phyloP scores from a whole-genome alignment of 2,329 filamentous ascomycete genomes.

The Aureobasidium sp. region DNA sequence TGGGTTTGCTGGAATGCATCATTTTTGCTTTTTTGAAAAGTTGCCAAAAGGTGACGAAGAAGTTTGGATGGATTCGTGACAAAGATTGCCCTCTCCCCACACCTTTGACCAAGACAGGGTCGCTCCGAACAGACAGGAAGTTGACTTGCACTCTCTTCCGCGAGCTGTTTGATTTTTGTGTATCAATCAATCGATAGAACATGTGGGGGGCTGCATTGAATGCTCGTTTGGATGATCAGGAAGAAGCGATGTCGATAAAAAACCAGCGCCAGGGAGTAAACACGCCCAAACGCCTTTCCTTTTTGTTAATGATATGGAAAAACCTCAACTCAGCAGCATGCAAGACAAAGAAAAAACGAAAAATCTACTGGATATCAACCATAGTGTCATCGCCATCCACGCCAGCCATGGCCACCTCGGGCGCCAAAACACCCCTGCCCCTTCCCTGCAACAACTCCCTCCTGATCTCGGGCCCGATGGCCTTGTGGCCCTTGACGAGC shows the following conservation, averaged over 20 bases:
- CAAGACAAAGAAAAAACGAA: background rate
- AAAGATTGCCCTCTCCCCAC: too few species aligned
- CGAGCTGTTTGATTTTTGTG: too few species aligned
- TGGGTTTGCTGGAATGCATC: background rate
- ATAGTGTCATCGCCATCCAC: conserved; percentile 79
- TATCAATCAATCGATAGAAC: too few species aligned
- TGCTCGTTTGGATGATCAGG: too few species aligned
- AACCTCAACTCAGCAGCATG: background rate
- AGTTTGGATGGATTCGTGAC: background rate
- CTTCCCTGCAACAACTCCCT: conserved; percentile 81
- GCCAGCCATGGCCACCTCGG: conserved; percentile 40
- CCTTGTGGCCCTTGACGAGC: conserved; percentile 71
- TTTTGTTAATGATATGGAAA: background rate
- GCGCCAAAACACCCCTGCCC: conserved; percentile 68
- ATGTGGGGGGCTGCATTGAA: too few species aligned
- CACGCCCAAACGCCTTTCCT: background rate
- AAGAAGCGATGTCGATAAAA: background rate
- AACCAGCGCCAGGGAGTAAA: background rate
- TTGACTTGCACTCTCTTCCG: background rate
- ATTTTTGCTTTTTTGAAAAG: background rate
- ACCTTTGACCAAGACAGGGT: background rate
- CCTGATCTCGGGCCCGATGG: conserved; percentile 84
- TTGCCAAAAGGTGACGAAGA: too few species aligned
- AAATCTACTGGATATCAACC: conserved; percentile 40
- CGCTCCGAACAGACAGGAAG: background rate